Conservation (phyloP, 352 stramenopile species). For the Blastocystis hominis region DNA sequence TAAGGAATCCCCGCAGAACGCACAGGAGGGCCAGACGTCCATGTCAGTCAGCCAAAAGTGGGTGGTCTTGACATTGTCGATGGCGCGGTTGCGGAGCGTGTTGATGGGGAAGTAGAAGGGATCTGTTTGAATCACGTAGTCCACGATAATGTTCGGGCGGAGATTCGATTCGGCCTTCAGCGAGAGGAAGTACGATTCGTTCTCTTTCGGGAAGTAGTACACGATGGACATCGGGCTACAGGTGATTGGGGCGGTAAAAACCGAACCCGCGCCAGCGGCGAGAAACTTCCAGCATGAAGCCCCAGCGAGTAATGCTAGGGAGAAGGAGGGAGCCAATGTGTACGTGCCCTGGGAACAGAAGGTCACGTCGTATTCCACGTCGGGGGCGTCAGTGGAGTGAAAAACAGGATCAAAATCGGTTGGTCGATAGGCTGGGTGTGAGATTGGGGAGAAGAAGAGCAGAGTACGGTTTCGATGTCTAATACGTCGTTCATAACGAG, state of each 20-base stretch:
- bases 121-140: conserved; percentile 27
- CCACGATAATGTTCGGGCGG: conserved; percentile 2
- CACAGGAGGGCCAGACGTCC: conserved; percentile 42
- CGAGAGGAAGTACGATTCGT: background rate
- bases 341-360: conserved; percentile 37
- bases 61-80: conserved; percentile 35
- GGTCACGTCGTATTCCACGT: background rate
- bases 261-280: background rate
- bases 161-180: background rate
- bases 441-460: no score
- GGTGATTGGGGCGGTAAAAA: background rate
- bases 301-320: background rate
- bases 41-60: conserved; percentile 55
- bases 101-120: conserved; percentile 42
- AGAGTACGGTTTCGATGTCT: no score
- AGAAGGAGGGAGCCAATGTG: background rate
- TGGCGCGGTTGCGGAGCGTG: conserved; percentile 14
- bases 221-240: conserved; percentile 27
- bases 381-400: background rate
- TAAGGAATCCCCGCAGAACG: background rate
- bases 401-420: no score
- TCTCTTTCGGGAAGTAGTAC: conserved; percentile 26
- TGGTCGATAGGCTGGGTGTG: no score
- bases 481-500: background rate
- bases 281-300: conserved; percentile 13